Percentiles rank a stretch among this genome's conserved stretches.
These are phyloP conservation scores for Tubosaeta sp. DNA, from an alignment of 768 basidiomycete genomes.

Conservation along the genomic window DNA sequence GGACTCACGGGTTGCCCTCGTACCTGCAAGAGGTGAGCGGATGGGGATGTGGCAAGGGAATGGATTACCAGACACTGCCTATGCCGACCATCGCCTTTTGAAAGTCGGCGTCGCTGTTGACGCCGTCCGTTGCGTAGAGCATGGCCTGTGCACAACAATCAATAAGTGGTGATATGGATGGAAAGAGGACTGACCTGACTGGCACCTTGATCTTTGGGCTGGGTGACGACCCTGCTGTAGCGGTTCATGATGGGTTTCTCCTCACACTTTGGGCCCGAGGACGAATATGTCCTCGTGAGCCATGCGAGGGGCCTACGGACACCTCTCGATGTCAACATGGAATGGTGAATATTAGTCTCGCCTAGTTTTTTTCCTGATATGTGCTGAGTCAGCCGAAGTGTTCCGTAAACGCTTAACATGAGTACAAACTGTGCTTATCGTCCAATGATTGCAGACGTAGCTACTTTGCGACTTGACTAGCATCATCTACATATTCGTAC, in stretches of 20 bases:
- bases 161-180: not conserved
- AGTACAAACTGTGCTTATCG: no score
- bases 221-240: slow-evolving; percentile 79
- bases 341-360: not conserved
- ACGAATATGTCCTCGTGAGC: slow-evolving; percentile 35
- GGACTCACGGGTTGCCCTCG: slow-evolving; percentile 91
- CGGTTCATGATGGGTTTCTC: slow-evolving; percentile 52
- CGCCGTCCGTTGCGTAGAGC: slow-evolving; percentile 97
- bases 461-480: no score
- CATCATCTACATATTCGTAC: no score
- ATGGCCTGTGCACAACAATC: slow-evolving; percentile 64
- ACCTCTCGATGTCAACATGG: slow-evolving; percentile 24
- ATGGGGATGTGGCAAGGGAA: slow-evolving; percentile 1
- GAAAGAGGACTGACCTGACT: slow-evolving; percentile 59
- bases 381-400: slow-evolving; percentile 15
- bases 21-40: slow-evolving; percentile 58
- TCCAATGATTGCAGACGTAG: no score
- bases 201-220: slow-evolving; percentile 92
- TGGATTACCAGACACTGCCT: slow-evolving; percentile 86
- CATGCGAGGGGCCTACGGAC: slow-evolving; percentile 8
- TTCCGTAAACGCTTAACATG: no score
- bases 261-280: slow-evolving; percentile 35
- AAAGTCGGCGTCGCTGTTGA: slow-evolving; percentile 77
- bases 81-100: slow-evolving; percentile 97
- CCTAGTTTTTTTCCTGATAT: not conserved